Percentiles rank a stretch among this genome's conserved stretches.
These are phyloP conservation scores for Pharus latifolius DNA, from an alignment of 176 grass and related monocot genomes.

Conservation along the genomic window DNA sequence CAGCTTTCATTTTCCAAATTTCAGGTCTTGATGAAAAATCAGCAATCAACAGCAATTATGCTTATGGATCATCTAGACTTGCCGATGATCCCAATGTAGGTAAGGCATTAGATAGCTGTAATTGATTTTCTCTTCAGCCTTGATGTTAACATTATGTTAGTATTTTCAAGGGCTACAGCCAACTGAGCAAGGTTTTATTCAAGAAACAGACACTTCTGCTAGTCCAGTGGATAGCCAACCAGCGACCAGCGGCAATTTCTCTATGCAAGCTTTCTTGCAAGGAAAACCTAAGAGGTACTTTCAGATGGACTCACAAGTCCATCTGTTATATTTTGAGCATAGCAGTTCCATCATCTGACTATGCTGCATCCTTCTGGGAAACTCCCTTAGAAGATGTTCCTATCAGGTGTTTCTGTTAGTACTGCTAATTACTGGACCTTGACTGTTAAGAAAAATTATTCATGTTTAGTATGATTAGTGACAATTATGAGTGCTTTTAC, in stretches of 20 bases:
- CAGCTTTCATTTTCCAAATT: conserved; percentile 1
- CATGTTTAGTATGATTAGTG: neutral
- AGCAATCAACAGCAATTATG: neutral
- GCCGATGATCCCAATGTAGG: conserved; percentile 27
- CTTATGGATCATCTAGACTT: conserved; percentile 5
- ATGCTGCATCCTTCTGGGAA: neutral
- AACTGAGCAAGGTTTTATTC: conserved; percentile 19
- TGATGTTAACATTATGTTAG: conserved; percentile 39
- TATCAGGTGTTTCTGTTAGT: neutral
- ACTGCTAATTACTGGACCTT: neutral
- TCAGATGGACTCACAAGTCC: neutral
- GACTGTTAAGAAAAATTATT: neutral
- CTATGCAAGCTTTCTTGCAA: conserved; percentile 54
- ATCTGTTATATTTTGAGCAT: neutral
- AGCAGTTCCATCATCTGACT: neutral
- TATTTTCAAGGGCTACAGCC: conserved; percentile 56
- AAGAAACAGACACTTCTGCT: conserved; percentile 17
- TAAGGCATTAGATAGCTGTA: conserved; percentile 10
- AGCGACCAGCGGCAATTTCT: conserved; percentile 10
- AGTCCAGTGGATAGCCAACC: conserved; percentile 16
- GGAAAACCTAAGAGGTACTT: conserved; percentile 68
- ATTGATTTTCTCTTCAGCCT: conserved; percentile 4
- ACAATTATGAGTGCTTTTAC: neutral
- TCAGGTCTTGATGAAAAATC: conserved; percentile 14
- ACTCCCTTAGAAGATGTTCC: neutral